Percentiles rank a stretch among this genome's conserved stretches.
Evolutionary conservation across 129 eudicot species (phyloP).

Genomic region (Lactuca saligna): DNA sequence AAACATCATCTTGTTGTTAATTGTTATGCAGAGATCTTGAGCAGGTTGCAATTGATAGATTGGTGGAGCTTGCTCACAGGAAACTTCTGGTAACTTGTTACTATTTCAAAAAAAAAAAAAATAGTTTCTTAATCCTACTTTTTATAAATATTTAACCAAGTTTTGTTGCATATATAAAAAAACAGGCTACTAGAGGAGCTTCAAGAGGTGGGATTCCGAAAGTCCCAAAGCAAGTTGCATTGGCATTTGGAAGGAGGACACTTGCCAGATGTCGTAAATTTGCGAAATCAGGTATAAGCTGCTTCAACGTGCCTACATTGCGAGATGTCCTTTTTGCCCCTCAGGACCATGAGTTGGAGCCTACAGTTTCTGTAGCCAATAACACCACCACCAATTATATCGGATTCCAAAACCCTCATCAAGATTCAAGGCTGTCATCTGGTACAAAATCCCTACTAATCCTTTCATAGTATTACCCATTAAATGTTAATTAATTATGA

Average conservation of each 20-base stretch:
- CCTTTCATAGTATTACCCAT: too few species aligned
- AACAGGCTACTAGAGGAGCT: conserved; percentile 79
- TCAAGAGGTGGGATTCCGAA: conserved; percentile 57
- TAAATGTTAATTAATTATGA: neutral
- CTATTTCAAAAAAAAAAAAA: neutral
- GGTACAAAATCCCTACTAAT: conserved; percentile 23
- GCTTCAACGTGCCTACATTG: conserved; percentile 70
- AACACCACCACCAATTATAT: conserved; percentile 40
- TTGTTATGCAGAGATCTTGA: conserved; percentile 67
- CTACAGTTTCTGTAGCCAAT: conserved; percentile 30
- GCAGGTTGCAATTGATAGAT: conserved; percentile 74
- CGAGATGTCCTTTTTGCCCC: conserved; percentile 72
- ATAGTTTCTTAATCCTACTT: neutral
- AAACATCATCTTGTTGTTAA: conserved; percentile 14
- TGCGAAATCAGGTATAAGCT: conserved; percentile 66
- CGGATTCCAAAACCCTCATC: conserved; percentile 37
- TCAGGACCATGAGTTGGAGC: conserved; percentile 44
- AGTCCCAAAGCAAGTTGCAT: conserved; percentile 67
- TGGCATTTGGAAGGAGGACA: conserved; percentile 76
- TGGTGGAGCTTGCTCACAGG: conserved; percentile 76
- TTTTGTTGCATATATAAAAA: neutral
- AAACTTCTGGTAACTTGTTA: conserved; percentile 64
- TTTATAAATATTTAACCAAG: neutral
- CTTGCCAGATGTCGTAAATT: conserved; percentile 62
- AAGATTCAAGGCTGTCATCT: conserved; percentile 35